Conservation (phyloP, 331 rosid genomes). For the Cydonia oblonga region DNA sequence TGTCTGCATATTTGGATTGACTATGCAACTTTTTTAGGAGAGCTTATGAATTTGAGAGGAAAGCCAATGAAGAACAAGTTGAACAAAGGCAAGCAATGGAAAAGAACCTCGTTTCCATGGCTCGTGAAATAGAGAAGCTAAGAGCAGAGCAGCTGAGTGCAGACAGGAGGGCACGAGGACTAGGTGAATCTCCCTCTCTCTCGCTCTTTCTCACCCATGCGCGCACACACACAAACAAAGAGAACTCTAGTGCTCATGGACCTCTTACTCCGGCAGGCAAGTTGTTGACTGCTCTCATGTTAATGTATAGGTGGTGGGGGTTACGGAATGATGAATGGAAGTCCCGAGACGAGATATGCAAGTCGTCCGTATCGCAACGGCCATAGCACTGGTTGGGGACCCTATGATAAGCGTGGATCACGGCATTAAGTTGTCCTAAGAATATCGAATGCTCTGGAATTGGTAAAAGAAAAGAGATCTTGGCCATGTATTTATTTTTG, state of each 20-base stretch:
- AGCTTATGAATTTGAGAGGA: constrained; percentile 37
- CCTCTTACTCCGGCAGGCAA: neutral
- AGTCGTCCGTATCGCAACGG: constrained; percentile 16
- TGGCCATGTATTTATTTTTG: no score
- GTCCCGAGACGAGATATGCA: constrained; percentile 29
- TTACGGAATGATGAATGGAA: constrained; percentile 29
- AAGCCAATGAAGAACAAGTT: constrained; percentile 30
- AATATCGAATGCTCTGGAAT: neutral
- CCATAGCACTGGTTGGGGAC: constrained; percentile 23
- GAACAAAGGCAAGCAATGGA: constrained; percentile 39
- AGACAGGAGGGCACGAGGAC: constrained; percentile 18
- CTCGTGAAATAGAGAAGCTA: constrained; percentile 37
- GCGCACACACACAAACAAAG: neutral
- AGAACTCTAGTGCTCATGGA: neutral
- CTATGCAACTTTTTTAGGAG: constrained; percentile 23
- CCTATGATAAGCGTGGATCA: constrained; percentile 22
- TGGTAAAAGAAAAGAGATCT: neutral
- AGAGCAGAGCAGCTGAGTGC: constrained; percentile 27
- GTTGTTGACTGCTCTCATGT: constrained; percentile 13
- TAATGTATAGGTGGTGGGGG: constrained; percentile 20
- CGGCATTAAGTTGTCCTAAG: constrained; percentile 9
- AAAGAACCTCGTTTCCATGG: constrained; percentile 38
- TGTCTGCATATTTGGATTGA: constrained; percentile 11
- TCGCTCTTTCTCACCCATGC: neutral
- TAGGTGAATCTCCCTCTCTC: constrained; percentile 20